A percentile compares a stretch with the other conserved stretches of the same genome.
phyloP scores from a whole-genome alignment of 1,139 yeast genomes.

The Candida sp. region DNA sequence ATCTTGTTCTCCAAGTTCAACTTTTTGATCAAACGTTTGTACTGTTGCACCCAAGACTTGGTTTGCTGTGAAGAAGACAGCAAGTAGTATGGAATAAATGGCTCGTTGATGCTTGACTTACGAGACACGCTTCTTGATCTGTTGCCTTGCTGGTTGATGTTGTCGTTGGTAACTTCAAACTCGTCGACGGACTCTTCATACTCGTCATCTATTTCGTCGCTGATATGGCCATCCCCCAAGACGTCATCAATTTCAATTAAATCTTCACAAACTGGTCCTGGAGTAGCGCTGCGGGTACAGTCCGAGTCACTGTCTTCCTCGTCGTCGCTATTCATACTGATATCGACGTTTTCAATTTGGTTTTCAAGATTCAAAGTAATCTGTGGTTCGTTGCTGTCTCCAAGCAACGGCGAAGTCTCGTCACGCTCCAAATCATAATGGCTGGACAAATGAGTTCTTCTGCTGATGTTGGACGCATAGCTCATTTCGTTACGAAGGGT shows the following conservation, averaged over 20 bases:
- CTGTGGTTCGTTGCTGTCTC: slow-evolving; percentile 5
- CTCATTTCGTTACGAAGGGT: slow-evolving; percentile 4
- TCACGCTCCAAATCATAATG: slow-evolving; percentile 16
- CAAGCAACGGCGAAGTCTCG: slow-evolving; percentile 13
- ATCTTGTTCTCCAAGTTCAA: slow-evolving; percentile 40
- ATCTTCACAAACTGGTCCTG: slow-evolving; percentile 4
- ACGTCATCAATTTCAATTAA: slow-evolving; percentile 7
- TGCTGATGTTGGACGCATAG: slow-evolving; percentile 9
- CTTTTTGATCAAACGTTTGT: slow-evolving; percentile 28
- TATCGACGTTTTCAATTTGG: slow-evolving; percentile 33
- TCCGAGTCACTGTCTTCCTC: slow-evolving; percentile 22
- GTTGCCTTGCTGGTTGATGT: not conserved
- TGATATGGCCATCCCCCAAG: slow-evolving; percentile 5
- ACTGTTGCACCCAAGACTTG: slow-evolving; percentile 22
- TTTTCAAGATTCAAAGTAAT: slow-evolving; percentile 18
- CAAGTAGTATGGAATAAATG: slow-evolving; percentile 27
- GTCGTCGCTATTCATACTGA: slow-evolving; percentile 24
- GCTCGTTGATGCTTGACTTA: slow-evolving; percentile 36
- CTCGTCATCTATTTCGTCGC: slow-evolving; percentile 1
- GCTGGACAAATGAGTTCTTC: slow-evolving; percentile 6
- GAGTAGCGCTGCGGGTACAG: slow-evolving; percentile 15
- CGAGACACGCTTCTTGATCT: slow-evolving; percentile 5
- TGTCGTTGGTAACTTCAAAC: slow-evolving; percentile 11
- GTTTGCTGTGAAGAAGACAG: slow-evolving; percentile 19
- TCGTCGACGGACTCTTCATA: slow-evolving; percentile 3